Evolutionary conservation across 345 rosid species (phyloP), one percentile per base, ranked within the genome.

Genomic region (Limnanthes douglasii): DNA sequence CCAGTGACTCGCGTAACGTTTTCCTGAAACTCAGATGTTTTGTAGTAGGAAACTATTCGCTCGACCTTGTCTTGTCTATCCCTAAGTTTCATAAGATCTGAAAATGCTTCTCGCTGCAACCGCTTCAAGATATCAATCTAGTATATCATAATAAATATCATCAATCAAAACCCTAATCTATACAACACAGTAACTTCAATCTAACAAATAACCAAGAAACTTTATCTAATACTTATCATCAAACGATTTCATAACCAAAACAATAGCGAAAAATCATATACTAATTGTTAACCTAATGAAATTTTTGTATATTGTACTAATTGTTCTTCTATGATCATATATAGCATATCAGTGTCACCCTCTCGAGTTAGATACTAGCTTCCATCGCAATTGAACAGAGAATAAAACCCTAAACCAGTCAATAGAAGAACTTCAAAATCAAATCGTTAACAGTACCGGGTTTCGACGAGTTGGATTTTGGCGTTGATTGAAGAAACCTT

Each of bases 91-190:
- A 83, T 79, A 31, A 69, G 45, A 48, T 83, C 93, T 0, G 95
- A 73, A 54, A 88, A 83, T 18, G 78, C 60, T 70, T 88, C 95
- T 39, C 75, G 61, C 33, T 88, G 95, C 62, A 88, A 66, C 27
- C 93, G 69, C 78, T 88, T 88, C 75, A 88, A 56, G 45, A 79
- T 88, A 51, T 83, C 94, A 70, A 83, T 79, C 97, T 83, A 77
- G 42, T 34, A 16, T 33, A 53, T 31, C 34, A 34, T 15, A 37
- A 46, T 6, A 15, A 31, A n/a, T 34, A 20, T 10, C 18, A 38
- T 31, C 11, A 54, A 9, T 25, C 19, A 18, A 33, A 15, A 5
- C 17, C n/a, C n/a, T n/a, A n/a, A n/a, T n/a, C n/a, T n/a, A n/a
- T n/a, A n/a, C n/a, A n/a, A n/a, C n/a, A n/a, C n/a, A n/a, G n/a